Evolutionary conservation across 768 basidiomycete species (phyloP).

Genomic region (Tricholomella constricta): DNA sequence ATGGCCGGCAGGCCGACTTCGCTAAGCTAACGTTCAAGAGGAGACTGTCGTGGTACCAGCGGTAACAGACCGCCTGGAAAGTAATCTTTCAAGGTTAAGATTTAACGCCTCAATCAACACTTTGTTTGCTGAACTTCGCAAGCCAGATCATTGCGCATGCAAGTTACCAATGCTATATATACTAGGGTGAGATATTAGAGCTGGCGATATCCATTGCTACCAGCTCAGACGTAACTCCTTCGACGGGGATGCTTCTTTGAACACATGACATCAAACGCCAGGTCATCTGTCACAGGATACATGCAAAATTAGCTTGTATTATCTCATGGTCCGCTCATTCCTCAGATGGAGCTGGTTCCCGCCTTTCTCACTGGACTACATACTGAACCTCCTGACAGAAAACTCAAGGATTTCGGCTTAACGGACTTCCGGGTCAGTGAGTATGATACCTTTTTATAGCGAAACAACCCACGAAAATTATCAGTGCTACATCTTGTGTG

Average conservation of each 20-base stretch:
- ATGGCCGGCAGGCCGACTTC: too few species aligned
- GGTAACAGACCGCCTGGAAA: too few species aligned
- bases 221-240: not conserved
- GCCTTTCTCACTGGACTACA: not conserved
- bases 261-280: not conserved
- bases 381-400: not conserved
- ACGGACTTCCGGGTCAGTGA: not conserved
- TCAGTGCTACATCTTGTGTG: not conserved
- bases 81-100: too few species aligned
- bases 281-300: conserved; percentile 3
- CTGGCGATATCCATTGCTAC: not conserved
- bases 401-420: not conserved
- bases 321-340: not conserved
- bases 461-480: not conserved
- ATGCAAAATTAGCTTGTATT: not conserved
- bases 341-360: not conserved
- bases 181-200: too few species aligned
- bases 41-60: too few species aligned
- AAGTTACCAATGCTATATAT: too few species aligned
- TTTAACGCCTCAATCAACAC: too few species aligned
- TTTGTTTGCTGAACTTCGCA: too few species aligned
- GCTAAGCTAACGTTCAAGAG: too few species aligned
- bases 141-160: too few species aligned
- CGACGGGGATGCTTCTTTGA: not conserved
- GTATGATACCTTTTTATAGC: not conserved